Evolutionary conservation across 73 alveolate genomes (phyloP).

Genomic region (Tetrahymena elliotti): DNA sequence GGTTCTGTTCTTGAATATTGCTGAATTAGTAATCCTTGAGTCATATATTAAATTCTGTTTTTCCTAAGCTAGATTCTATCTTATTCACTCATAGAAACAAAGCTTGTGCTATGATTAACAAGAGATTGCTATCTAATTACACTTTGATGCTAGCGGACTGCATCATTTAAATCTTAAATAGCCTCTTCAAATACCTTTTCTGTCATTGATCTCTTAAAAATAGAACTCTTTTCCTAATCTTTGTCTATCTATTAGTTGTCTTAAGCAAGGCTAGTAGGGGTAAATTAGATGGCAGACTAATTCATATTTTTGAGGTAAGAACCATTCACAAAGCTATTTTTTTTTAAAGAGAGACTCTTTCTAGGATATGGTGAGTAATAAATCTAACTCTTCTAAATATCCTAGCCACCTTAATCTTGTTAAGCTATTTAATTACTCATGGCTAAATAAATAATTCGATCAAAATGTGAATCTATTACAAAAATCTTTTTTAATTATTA

Average conservation of each 20-base stretch:
- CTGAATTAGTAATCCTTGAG: neutral
- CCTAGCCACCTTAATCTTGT: neutral
- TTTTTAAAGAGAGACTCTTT: neutral
- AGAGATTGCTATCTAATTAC: neutral
- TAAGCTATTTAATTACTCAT: neutral
- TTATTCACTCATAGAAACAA: neutral
- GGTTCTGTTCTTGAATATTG: neutral
- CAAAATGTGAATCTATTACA: neutral
- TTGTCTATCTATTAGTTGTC: neutral
- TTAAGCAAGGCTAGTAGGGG: neutral
- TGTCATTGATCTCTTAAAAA: neutral
- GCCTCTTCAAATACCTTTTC: neutral
- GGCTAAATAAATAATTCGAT: no score
- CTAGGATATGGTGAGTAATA: neutral
- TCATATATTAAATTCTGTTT: neutral
- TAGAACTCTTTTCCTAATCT: neutral
- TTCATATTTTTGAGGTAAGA: neutral
- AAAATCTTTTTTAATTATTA: no score
- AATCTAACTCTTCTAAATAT: neutral
- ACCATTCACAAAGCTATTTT: neutral
- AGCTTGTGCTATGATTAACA: neutral
- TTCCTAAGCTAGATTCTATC: neutral
- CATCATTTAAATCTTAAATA: neutral
- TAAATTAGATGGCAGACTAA: neutral
- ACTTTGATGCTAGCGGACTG: neutral